phyloP scores from a whole-genome alignment of 345 rosid genomes.

The Lumnitzera racemosa region DNA sequence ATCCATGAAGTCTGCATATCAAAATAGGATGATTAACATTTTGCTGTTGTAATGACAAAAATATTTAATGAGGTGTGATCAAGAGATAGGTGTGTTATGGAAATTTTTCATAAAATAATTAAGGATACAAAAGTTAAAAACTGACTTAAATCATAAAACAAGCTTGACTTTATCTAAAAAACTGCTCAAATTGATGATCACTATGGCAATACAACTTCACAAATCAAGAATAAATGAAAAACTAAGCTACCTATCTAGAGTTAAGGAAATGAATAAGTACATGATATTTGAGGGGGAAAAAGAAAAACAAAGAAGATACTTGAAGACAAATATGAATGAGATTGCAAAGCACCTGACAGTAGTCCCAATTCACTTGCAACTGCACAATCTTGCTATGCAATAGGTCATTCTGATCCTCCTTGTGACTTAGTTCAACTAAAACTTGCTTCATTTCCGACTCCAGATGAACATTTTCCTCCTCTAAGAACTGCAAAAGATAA shows the following conservation, averaged over 20 bases:
- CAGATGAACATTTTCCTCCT: constrained; percentile 58
- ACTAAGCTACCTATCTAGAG: too few relatives aligned
- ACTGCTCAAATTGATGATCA: too few relatives aligned
- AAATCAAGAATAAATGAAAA: not conserved
- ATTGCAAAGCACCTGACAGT: constrained; percentile 44
- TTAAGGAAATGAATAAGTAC: too few relatives aligned
- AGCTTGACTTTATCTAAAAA: not conserved
- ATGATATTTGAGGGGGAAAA: not conserved
- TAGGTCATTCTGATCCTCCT: constrained; percentile 44
- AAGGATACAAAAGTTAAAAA: too few relatives aligned
- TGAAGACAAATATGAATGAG: not conserved
- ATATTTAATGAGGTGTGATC: too few relatives aligned
- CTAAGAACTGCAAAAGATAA: constrained; percentile 45
- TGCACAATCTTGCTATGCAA: constrained; percentile 42
- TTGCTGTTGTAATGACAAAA: too few relatives aligned
- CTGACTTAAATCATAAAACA: not conserved
- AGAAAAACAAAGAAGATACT: not conserved
- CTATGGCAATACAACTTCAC: too few relatives aligned
- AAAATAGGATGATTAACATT: too few relatives aligned
- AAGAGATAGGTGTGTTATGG: too few relatives aligned
- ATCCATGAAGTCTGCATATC: too few relatives aligned
- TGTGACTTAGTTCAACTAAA: constrained; percentile 39
- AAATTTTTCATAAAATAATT: too few relatives aligned
- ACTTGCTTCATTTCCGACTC: constrained; percentile 43
- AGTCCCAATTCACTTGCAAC: constrained; percentile 39